Evolutionary conservation across 345 rosid genomes (phyloP), one percentile per base, ranked within the genome.

Genomic region (Turnera subulata): DNA sequence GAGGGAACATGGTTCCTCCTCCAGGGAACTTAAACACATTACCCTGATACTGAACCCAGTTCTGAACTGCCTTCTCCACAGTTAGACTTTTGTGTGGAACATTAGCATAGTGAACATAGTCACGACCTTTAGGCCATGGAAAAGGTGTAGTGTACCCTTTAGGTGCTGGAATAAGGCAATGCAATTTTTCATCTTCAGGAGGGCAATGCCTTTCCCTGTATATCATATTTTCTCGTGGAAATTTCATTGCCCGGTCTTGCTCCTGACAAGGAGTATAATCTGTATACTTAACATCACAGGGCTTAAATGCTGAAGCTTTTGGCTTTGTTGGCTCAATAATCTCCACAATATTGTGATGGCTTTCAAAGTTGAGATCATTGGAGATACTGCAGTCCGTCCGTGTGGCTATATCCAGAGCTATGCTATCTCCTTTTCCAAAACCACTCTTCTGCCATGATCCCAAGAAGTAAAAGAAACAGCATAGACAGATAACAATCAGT

Each of bases 1-100:
- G 96, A 57, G 99, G 99, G 50, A 93, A 93, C 99, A 89, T 89
- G 44, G 99, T 93, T 63, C 99, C 99, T 11, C 99, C 99, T 58
- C 99, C 99, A 0, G 99, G 99, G 75, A 93, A 93, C 59, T 84
- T 93, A 65, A 93, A 93, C 39, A 87, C 96, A 63, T 82, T 70
- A 10, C 97, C 99, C 67, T 89, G 82, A 69, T 63, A 93, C 80
- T 86, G 76, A 64, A 89, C 96, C 99, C 99, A 93, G 55, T 93
- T 81, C 83, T 93, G 97, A 1, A 66, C 76, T 55, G 97, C 97
- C 70, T 93, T 93, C 64, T 87, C 97, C 11, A 89, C 89, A 0
- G 97, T 93, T 63, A 93, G 65, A 67, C 79, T 79, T 74, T 93
- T 93, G 67, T 80, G 73, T 47, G 99, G 99, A 78, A 85, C 99